Percentiles rank a stretch among this genome's conserved stretches.
Conservation (phyloP, 148 eudicot species). For the Amaranthus cruentus region DNA sequence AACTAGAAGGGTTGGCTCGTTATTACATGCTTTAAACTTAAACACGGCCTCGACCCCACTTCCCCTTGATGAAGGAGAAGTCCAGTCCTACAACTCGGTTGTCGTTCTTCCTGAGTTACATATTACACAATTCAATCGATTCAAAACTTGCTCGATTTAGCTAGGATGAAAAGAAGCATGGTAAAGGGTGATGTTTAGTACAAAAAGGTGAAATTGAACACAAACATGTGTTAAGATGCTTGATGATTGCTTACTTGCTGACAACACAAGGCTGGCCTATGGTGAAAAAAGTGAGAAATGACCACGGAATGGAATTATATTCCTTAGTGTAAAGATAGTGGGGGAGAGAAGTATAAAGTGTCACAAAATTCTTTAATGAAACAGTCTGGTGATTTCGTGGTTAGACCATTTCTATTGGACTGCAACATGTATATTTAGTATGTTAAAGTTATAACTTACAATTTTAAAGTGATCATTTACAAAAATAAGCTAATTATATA, state of each 20-base stretch:
- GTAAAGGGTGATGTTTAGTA: slow-evolving; percentile 15
- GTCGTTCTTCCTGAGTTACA: too few species aligned
- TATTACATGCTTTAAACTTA: slow-evolving; percentile 9
- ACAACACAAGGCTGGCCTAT: slow-evolving; percentile 35
- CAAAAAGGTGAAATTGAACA: slow-evolving; percentile 28
- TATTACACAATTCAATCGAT: too few species aligned
- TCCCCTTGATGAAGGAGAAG: too few species aligned
- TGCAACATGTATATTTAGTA: too few species aligned
- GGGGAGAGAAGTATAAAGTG: slow-evolving; percentile 17
- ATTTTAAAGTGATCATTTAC: too few species aligned
- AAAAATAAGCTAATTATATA: too few species aligned
- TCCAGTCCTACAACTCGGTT: too few species aligned
- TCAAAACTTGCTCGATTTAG: not conserved
- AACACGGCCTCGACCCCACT: too few species aligned
- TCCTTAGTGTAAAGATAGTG: slow-evolving; percentile 37
- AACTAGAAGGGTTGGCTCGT: slow-evolving; percentile 8
- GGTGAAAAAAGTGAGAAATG: slow-evolving; percentile 42
- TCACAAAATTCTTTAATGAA: too few species aligned
- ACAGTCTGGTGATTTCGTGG: too few species aligned
- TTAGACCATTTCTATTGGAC: too few species aligned
- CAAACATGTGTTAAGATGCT: slow-evolving; percentile 35
- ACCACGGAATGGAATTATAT: slow-evolving; percentile 81
- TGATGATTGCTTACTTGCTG: slow-evolving; percentile 35
- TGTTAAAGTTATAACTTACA: too few species aligned
- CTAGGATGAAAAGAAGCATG: slow-evolving; percentile 17